Percentiles rank a stretch among this genome's conserved stretches.
phyloP scores from a whole-genome alignment of 2,329 filamentous ascomycete species.

The Mycocentrospora acerina region DNA sequence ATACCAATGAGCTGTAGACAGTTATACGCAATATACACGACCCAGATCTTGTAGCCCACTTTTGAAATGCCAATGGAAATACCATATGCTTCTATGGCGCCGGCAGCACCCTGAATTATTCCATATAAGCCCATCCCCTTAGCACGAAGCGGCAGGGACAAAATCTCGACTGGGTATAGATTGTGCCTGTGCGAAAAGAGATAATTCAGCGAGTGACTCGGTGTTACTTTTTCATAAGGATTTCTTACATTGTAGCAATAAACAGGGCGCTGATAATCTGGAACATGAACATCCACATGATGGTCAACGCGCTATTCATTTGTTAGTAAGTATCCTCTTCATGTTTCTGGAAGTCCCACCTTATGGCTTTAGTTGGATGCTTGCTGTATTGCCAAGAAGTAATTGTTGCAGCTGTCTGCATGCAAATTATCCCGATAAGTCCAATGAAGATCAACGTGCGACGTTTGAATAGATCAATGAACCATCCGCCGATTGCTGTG shows the following conservation, averaged over 20 bases:
- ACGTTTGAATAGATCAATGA: conserved; percentile 47
- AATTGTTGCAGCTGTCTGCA: conserved; percentile 51
- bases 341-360: conserved; percentile 14
- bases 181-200: conserved; percentile 35
- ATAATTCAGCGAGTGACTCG: too few species aligned
- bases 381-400: conserved; percentile 50
- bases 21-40: conserved; percentile 55
- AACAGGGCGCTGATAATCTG: conserved; percentile 50
- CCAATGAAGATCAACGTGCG: conserved; percentile 50
- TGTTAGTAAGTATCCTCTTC: too few species aligned
- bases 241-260: conserved; percentile 46
- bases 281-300: conserved; percentile 53
- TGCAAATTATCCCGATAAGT: conserved; percentile 46
- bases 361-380: conserved; percentile 31
- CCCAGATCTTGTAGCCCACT: conserved; percentile 55
- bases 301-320: conserved; percentile 34
- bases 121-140: conserved; percentile 47
- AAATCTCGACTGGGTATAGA: conserved; percentile 49
- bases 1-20: conserved; percentile 45
- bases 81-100: conserved; percentile 49
- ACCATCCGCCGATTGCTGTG: conserved; percentile 44
- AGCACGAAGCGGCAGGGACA: conserved; percentile 48
- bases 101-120: conserved; percentile 49
- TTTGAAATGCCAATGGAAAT: conserved; percentile 51
- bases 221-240: too few species aligned